Conservation (phyloP, 2,329 filamentous ascomycete species). For the Fusarium transvaalense region DNA sequence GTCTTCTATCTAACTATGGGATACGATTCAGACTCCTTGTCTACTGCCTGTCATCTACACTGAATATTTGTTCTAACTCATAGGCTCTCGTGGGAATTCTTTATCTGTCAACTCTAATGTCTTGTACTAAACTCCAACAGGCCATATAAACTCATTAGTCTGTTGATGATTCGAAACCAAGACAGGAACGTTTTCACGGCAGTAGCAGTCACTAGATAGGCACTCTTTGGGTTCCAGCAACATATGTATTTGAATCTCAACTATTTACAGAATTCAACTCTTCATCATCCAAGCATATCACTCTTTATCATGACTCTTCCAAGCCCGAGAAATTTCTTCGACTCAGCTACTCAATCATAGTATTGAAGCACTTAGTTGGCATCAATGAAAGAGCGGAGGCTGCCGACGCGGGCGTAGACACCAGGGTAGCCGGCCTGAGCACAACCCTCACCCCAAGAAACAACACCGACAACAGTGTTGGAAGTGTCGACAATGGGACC, state of each 20-base stretch:
- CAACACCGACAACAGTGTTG: constrained; percentile 45
- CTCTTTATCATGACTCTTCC: neutral
- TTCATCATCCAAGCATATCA: neutral
- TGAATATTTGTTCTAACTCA: too few relatives aligned
- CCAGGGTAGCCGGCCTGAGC: constrained; percentile 45
- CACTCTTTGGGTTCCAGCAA: neutral
- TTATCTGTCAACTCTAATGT: too few relatives aligned
- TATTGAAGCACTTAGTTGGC: constrained; percentile 9
- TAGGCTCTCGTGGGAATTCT: too few relatives aligned
- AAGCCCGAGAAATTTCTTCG: neutral
- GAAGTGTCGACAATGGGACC: constrained; percentile 49
- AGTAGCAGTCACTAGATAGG: neutral
- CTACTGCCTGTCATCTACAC: too few relatives aligned
- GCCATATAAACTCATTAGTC: too few relatives aligned
- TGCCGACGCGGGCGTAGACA: constrained; percentile 49
- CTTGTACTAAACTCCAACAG: too few relatives aligned
- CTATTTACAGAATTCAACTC: constrained; percentile 3
- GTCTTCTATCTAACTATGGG: too few relatives aligned
- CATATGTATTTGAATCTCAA: neutral
- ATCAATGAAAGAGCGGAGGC: constrained; percentile 47
- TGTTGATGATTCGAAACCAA: too few relatives aligned
- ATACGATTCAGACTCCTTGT: too few relatives aligned
- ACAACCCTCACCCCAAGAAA: constrained; percentile 52
- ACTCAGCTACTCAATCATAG: too few relatives aligned
- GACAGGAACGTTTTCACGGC: too few relatives aligned